These are phyloP conservation scores for Coemansia sp. DNA, from an alignment of 192 early-diverging fungal genomes.

Conservation along the genomic window DNA sequence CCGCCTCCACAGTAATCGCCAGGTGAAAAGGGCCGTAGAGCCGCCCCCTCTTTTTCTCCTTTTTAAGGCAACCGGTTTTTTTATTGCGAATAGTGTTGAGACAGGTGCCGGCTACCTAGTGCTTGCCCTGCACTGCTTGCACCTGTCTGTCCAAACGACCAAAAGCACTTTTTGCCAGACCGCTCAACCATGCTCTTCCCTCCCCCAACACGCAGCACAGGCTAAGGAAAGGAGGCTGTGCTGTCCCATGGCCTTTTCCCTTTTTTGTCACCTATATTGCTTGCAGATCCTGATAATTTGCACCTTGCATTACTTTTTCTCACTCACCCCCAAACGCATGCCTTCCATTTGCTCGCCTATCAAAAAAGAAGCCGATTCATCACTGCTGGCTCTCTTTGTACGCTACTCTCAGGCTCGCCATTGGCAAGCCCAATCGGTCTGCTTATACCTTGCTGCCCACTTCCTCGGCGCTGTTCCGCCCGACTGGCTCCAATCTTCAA, in stretches of 20 bases:
- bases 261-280: slow-evolving; percentile 19
- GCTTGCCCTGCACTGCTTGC: slow-evolving; percentile 1
- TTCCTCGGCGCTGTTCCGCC: background rate
- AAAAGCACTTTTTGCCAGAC: background rate
- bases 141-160: background rate
- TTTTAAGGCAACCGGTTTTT: slow-evolving; percentile 1
- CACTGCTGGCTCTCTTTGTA: background rate
- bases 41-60: background rate
- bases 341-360: background rate
- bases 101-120: background rate
- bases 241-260: background rate
- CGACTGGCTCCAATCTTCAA: slow-evolving; percentile 2
- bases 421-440: background rate
- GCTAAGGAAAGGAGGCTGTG: background rate
- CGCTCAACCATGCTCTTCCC: background rate
- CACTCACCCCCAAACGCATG: slow-evolving; percentile 5
- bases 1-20: background rate
- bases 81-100: background rate
- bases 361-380: background rate
- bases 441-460: background rate
- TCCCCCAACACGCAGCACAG: slow-evolving; percentile 1
- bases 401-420: background rate
- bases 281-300: slow-evolving; percentile 49
- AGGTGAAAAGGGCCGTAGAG: slow-evolving; percentile 2
- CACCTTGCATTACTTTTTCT: slow-evolving; percentile 26